These are phyloP conservation scores for Magnaporthiopsis incrustans DNA, from an alignment of 2,329 filamentous ascomycete genomes.

Conservation along the genomic window DNA sequence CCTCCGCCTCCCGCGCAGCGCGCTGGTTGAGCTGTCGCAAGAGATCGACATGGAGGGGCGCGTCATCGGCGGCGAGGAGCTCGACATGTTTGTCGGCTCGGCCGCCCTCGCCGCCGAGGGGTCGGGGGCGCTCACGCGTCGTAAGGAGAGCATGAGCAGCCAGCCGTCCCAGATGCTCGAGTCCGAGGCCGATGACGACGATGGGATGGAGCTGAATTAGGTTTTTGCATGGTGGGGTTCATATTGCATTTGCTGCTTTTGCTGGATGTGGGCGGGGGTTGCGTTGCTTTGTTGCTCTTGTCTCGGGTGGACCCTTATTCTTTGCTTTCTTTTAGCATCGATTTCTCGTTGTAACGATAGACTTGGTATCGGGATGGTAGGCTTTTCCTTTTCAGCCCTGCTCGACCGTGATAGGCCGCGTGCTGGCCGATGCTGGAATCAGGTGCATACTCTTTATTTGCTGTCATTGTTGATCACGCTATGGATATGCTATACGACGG, in stretches of 20 bases:
- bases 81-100: conserved; percentile 45
- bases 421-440: not conserved
- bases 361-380: not conserved
- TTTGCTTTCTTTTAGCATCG: not conserved
- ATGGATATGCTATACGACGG: not conserved
- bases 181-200: conserved; percentile 35
- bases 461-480: not conserved
- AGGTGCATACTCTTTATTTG: not conserved
- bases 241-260: not conserved
- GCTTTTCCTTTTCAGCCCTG: not conserved
- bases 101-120: conserved; percentile 38
- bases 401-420: not conserved
- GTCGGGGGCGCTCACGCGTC: conserved; percentile 26
- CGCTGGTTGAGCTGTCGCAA: conserved; percentile 84
- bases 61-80: conserved; percentile 79
- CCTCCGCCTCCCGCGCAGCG: conserved; percentile 66
- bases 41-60: conserved; percentile 91
- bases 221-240: not conserved
- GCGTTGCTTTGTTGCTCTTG: not conserved
- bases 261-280: not conserved
- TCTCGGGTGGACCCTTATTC: not conserved
- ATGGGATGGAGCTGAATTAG: conserved; percentile 16
- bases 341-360: not conserved
- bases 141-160: conserved; percentile 55
- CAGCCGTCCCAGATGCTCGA: conserved; percentile 49